Conservation (phyloP, 768 basidiomycete species). For the Sutorius australiensis region DNA sequence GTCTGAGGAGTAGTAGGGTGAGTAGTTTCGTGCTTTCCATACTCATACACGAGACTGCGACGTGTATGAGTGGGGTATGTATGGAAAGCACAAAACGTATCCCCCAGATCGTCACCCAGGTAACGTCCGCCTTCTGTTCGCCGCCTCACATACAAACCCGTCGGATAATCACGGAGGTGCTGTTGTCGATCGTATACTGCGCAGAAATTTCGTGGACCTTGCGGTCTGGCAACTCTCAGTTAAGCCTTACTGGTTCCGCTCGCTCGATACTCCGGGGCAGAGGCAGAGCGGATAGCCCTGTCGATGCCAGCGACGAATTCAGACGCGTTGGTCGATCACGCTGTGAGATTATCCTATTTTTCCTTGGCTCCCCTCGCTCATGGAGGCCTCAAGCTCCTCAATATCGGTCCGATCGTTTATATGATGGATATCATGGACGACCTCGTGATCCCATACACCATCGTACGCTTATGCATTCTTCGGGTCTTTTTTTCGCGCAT, state of each 20-base stretch:
- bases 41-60: conserved; percentile 54
- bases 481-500: conserved; percentile 76
- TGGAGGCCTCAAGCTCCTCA: conserved; percentile 34
- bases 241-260: conserved; percentile 79
- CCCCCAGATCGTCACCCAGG: conserved; percentile 68
- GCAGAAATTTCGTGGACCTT: conserved; percentile 55
- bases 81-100: no score
- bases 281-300: conserved; percentile 92
- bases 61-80: no score
- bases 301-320: conserved; percentile 92
- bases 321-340: conserved; percentile 74
- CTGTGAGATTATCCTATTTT: conserved; percentile 47
- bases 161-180: conserved; percentile 72
- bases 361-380: conserved; percentile 10
- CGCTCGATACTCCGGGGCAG: conserved; percentile 80
- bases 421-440: conserved; percentile 68
- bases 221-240: conserved; percentile 75
- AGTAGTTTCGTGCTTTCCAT: conserved; percentile 20
- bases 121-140: conserved; percentile 79
- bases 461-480: conserved; percentile 84
- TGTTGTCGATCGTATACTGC: conserved; percentile 69
- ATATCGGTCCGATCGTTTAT: conserved; percentile 67
- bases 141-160: conserved; percentile 76
- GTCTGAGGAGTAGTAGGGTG: conserved; percentile 48
- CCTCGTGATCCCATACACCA: conserved; percentile 78